These are phyloP conservation scores for Kwoniella mangroviensis DNA, from an alignment of 768 basidiomycete genomes.

Conservation along the genomic window DNA sequence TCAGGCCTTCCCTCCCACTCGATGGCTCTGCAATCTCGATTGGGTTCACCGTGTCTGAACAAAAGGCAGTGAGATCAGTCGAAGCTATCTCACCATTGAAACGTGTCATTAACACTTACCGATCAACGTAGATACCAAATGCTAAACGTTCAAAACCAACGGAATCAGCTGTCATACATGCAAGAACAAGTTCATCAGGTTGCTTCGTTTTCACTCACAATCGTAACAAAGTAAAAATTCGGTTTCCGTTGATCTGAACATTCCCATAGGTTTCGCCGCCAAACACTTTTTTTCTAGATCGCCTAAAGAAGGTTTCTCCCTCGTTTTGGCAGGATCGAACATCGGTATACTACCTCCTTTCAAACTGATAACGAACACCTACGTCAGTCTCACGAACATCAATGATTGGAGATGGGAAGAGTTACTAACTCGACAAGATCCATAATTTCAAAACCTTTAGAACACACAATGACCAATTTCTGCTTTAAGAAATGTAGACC, in stretches of 20 bases:
- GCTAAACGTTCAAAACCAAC: slow-evolving; percentile 60
- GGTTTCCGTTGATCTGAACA: slow-evolving; percentile 84
- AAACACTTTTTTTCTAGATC: slow-evolving; percentile 80
- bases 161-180: not conserved
- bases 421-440: slow-evolving; percentile 80
- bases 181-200: too few species aligned
- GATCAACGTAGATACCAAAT: slow-evolving; percentile 89
- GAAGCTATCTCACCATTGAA: not conserved
- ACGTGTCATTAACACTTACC: slow-evolving; percentile 48
- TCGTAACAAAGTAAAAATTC: slow-evolving; percentile 90
- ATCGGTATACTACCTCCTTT: slow-evolving; percentile 84
- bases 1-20: slow-evolving; percentile 96
- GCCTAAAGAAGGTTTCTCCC: slow-evolving; percentile 70
- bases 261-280: slow-evolving; percentile 78
- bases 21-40: slow-evolving; percentile 69
- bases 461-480: slow-evolving; percentile 88
- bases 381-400: not conserved
- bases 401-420: not conserved
- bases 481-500: slow-evolving; percentile 91
- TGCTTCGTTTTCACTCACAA: slow-evolving; percentile 62
- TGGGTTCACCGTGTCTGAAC: slow-evolving; percentile 74
- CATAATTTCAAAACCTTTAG: slow-evolving; percentile 97
- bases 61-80: too few species aligned
- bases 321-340: slow-evolving; percentile 60
- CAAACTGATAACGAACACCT: slow-evolving; percentile 62